A percentile compares a stretch with the other conserved stretches of the same genome.
phyloP scores from a whole-genome alignment of 768 basidiomycete species.

The Amylocystis lapponica region DNA sequence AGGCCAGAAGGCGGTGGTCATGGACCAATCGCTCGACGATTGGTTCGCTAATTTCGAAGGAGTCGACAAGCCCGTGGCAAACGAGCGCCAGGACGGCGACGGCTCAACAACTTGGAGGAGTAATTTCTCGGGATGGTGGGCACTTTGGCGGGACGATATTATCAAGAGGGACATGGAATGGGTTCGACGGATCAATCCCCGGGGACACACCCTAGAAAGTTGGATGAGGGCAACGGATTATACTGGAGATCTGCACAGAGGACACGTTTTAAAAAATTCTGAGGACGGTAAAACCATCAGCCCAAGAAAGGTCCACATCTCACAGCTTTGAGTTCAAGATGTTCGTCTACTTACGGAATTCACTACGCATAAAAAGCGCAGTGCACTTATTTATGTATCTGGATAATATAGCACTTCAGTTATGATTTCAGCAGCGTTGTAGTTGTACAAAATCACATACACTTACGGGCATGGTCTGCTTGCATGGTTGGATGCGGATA shows the following conservation, averaged over 20 bases:
- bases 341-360: no score
- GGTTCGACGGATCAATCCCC: constrained; percentile 33
- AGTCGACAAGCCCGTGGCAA: constrained; percentile 17
- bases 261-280: constrained; percentile 3
- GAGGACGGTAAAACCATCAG: constrained; percentile 4
- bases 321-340: no score
- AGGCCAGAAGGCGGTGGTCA: constrained; percentile 17
- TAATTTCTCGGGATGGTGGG: constrained; percentile 41
- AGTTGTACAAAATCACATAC: no score
- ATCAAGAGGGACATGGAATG: constrained; percentile 38
- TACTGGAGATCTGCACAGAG: background rate
- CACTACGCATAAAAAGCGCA: no score
- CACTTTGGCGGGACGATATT: constrained; percentile 35
- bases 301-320: no score
- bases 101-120: constrained; percentile 21
- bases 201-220: constrained; percentile 28
- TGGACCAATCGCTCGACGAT: constrained; percentile 13
- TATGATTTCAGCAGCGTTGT: no score
- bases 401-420: no score
- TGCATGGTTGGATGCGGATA: no score
- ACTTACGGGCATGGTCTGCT: no score
- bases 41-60: constrained; percentile 7
- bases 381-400: no score
- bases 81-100: constrained; percentile 8
- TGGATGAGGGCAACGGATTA: constrained; percentile 36